Evolutionary conservation across 1,284 basidiomycete genomes (phyloP).

Genomic region (Porogramme epimiltina): DNA sequence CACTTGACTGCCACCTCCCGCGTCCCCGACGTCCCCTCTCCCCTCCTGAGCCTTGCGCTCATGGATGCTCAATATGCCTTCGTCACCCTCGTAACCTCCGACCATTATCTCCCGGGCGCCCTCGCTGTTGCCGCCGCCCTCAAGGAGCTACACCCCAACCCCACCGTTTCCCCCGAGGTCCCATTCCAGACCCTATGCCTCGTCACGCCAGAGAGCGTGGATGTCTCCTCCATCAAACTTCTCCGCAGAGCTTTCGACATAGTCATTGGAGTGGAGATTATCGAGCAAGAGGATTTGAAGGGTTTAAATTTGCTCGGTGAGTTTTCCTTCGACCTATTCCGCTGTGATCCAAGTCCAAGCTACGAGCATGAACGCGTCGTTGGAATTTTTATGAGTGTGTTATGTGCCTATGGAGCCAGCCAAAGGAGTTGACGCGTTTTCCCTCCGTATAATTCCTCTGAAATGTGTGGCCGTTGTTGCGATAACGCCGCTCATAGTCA

Average conservation of each 20-base stretch:
- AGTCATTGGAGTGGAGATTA: slow-evolving; percentile 90
- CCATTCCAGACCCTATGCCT: slow-evolving; percentile 88
- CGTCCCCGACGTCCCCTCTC: slow-evolving; percentile 28
- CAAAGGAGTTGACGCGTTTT: not conserved
- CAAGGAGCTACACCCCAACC: slow-evolving; percentile 70
- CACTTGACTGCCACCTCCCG: slow-evolving; percentile 19
- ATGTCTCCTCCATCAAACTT: slow-evolving; percentile 82
- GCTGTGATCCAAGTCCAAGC: too few species aligned
- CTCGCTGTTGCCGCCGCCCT: slow-evolving; percentile 86
- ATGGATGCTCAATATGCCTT: slow-evolving; percentile 78
- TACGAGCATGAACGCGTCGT: too few species aligned
- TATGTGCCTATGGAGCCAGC: too few species aligned
- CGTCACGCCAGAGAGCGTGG: slow-evolving; percentile 91
- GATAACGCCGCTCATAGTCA: too few species aligned
- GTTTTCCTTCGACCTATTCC: slow-evolving; percentile 27
- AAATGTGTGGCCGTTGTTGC: not conserved
- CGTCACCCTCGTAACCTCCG: slow-evolving; percentile 88
- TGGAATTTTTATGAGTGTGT: not conserved
- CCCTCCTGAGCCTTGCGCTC: slow-evolving; percentile 29
- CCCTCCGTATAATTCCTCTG: not conserved
- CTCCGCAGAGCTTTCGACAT: slow-evolving; percentile 82
- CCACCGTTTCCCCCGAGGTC: slow-evolving; percentile 56
- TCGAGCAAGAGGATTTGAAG: slow-evolving; percentile 62
- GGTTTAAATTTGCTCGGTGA: slow-evolving; percentile 84
- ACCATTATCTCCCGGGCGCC: slow-evolving; percentile 91